Evolutionary conservation across 805 yeast genomes (phyloP), one percentile per base, ranked within the genome.

Genomic region (Candida hispaniensis): DNA sequence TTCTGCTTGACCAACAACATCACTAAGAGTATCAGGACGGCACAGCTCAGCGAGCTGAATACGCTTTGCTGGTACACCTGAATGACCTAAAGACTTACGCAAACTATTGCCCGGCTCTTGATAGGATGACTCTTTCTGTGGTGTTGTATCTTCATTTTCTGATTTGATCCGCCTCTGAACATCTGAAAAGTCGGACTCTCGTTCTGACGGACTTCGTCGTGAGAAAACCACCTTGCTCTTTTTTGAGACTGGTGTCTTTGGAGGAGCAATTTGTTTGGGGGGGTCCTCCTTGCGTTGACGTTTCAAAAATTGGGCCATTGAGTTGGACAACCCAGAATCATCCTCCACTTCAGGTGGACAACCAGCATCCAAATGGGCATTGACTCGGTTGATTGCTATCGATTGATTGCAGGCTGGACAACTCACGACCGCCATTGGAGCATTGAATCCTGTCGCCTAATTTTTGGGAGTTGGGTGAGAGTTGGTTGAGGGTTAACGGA

Each of bases 1-100:
- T 56, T 86, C 93, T 9, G 63, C 60, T 56, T 91, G 99, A 0
- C 99, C 99, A 14, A 88, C 67, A 49, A 75, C 85, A 3, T 78
- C 81, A 3, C 65, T 64, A 16, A 91, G 56, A 0, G 62, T 56
- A 7, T 56, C 58, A 0, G 99, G 99, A n/a, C 97, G 63, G n/a
- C 83, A 63, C 33, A 73, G 64, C 50, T 83, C 94, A 2, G 93
- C 78, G 13, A 86, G 57, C 1, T 95, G 81, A 13, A 51, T 38
- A 14, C 11, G 14, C 3, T 18, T 21, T 5, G 11, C 3, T 6
- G 15, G 4, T 9, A 11, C 15, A n/a, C n/a, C 7, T 6, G 35
- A 17, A 22, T 26, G 3, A 6, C n/a, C n/a, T n/a, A n/a, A n/a
- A n/a, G n/a, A n/a, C n/a, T n/a, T n/a, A n/a, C n/a, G n/a, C n/a